Conservation (phyloP, 2,329 filamentous ascomycete species). For the Anisogramma anomala region DNA sequence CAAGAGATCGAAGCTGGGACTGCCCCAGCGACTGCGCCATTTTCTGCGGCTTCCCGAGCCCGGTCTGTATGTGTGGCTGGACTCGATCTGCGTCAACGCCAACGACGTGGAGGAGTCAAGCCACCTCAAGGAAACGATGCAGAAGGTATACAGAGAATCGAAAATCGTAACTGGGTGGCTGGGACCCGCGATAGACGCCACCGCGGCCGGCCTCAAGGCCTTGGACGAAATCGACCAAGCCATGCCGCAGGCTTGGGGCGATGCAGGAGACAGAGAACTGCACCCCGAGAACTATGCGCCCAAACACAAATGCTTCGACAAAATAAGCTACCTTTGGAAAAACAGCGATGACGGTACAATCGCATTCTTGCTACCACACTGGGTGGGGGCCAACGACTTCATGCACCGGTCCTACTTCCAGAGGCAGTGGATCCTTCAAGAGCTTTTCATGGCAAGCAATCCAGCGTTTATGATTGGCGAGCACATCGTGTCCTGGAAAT, state of each 20-base stretch:
- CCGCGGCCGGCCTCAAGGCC: not conserved
- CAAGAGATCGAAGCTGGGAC: not conserved
- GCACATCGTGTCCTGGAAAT: conserved; percentile 25
- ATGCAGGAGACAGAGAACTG: conserved; percentile 22
- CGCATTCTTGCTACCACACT: conserved; percentile 13
- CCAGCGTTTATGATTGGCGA: conserved; percentile 23
- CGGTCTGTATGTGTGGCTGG: conserved; percentile 11
- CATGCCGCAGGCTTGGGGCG: conserved; percentile 24
- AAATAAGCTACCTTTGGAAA: conserved; percentile 20
- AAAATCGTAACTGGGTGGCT: conserved; percentile 8
- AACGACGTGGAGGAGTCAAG: not conserved
- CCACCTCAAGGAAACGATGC: not conserved
- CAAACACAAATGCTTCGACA: conserved; percentile 21
- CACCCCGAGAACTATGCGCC: conserved; percentile 26
- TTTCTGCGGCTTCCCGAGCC: not conserved
- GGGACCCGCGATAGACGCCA: conserved; percentile 1
- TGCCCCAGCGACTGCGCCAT: not conserved
- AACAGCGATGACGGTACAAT: conserved; percentile 15
- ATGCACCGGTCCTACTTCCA: conserved; percentile 24
- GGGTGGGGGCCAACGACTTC: conserved; percentile 19
- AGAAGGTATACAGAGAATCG: not conserved
- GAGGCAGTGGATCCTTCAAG: conserved; percentile 27
- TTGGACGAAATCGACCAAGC: conserved; percentile 19
- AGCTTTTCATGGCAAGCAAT: conserved; percentile 24
- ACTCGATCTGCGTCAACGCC: conserved; percentile 7